Evolutionary conservation across 139 green algal genomes (phyloP).

Genomic region (Raphidocelis subcapitata): DNA sequence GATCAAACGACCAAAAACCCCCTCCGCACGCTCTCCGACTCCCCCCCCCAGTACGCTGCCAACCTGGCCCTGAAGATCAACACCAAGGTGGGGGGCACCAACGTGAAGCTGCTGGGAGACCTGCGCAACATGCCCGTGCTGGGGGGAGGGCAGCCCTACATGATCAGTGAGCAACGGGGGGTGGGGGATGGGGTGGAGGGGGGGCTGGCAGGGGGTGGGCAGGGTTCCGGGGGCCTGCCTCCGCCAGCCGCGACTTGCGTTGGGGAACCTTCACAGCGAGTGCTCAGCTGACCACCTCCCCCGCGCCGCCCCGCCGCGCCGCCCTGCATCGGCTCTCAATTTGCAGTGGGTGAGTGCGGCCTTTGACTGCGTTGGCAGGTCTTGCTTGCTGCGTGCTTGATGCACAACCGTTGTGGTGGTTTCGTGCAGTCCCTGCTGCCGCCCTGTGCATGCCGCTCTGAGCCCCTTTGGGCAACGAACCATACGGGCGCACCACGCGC

Average conservation of each 20-base stretch:
- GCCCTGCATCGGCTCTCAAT: no score
- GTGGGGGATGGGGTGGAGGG: neutral
- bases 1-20: no score
- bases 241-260: neutral
- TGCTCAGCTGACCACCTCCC: neutral
- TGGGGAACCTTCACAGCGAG: neutral
- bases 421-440: no score
- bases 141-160: neutral
- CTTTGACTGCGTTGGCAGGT: no score
- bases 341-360: no score
- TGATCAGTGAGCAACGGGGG: slow-evolving; percentile 2
- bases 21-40: neutral
- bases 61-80: slow-evolving; percentile 21
- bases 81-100: slow-evolving; percentile 56
- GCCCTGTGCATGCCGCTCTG: no score
- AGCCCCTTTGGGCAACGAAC: no score
- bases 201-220: neutral
- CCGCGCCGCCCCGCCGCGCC: no score
- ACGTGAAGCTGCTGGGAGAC: slow-evolving; percentile 41
- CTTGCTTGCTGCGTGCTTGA: no score
- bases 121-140: neutral
- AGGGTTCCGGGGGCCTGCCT: neutral
- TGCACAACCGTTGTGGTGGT: no score
- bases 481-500: no score
- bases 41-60: no score